A percentile compares a stretch with the other conserved stretches of the same genome.
Evolutionary conservation across 2,329 filamentous ascomycete species (phyloP).

Genomic region (Chalaropsis thielavioides): DNA sequence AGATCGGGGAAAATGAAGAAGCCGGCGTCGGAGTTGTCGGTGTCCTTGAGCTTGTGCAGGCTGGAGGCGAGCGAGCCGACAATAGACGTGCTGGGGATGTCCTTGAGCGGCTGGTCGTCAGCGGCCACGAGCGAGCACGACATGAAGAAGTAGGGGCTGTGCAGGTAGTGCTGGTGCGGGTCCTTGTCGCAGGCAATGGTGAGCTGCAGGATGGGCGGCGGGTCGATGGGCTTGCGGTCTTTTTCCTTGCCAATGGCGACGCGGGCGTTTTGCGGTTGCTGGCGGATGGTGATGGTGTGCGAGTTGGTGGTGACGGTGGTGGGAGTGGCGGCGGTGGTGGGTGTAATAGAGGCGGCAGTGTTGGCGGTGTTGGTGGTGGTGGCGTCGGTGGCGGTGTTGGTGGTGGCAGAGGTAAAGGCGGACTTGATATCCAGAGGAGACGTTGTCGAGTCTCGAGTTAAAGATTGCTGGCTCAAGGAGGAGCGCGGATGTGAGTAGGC

Average conservation of each 20-base stretch:
- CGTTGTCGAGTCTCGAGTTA: background rate
- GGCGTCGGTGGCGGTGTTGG: background rate
- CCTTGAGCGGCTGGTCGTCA: constrained; percentile 27
- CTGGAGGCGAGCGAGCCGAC: constrained; percentile 67
- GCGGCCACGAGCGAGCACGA: constrained; percentile 32
- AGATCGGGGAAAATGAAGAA: constrained; percentile 90
- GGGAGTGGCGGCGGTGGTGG: background rate
- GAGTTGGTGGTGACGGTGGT: constrained; percentile 4
- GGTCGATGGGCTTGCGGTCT: constrained; percentile 77
- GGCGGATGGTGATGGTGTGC: constrained; percentile 39
- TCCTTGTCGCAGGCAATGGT: constrained; percentile 29
- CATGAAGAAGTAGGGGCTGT: constrained; percentile 35
- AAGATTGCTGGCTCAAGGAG: constrained; percentile 8
- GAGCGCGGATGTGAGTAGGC: constrained; percentile 1
- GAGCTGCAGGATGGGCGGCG: constrained; percentile 70
- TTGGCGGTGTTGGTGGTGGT: background rate
- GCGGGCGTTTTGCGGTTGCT: constrained; percentile 52
- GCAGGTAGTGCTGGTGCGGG: constrained; percentile 30
- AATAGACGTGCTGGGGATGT: constrained; percentile 35
- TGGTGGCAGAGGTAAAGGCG: background rate
- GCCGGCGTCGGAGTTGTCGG: constrained; percentile 60
- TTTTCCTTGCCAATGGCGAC: constrained; percentile 63
- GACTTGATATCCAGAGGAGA: constrained; percentile 1
- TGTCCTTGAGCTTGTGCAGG: constrained; percentile 66
- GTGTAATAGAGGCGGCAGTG: background rate